Evolutionary conservation across 345 rosid species (phyloP).

Genomic region (Arabis hirsuta): DNA sequence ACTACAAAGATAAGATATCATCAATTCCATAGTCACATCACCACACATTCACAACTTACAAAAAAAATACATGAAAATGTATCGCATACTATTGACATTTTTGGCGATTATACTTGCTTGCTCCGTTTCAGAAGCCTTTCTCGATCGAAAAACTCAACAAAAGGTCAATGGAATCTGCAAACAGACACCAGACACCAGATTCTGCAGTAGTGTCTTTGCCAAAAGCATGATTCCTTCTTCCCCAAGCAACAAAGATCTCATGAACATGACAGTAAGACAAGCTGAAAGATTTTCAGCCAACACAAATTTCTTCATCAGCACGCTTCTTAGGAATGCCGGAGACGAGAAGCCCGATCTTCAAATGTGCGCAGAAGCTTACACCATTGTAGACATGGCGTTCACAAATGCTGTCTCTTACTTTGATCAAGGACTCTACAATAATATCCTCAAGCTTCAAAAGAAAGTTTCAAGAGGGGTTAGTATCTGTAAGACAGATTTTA

Average conservation of each 20-base stretch:
- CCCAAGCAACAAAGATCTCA: conserved; percentile 35
- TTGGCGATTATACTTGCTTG: neutral
- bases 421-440: conserved; percentile 7
- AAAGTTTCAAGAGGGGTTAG: conserved; percentile 5
- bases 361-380: conserved; percentile 40
- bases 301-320: conserved; percentile 37
- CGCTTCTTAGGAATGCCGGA: conserved; percentile 39
- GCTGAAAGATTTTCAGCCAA: conserved; percentile 27
- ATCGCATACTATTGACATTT: conserved; percentile 8
- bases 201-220: conserved; percentile 14
- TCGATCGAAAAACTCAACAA: neutral
- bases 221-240: neutral
- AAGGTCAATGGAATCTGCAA: conserved; percentile 29
- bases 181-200: conserved; percentile 30
- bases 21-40: conserved; percentile 6
- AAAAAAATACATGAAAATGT: conserved; percentile 15
- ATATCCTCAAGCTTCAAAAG: neutral
- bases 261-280: conserved; percentile 35
- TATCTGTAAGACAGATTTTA: conserved; percentile 35
- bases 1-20: neutral
- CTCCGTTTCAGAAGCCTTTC: conserved; percentile 18
- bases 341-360: conserved; percentile 33
- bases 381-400: conserved; percentile 21
- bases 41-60: conserved; percentile 19
- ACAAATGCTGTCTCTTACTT: conserved; percentile 15